These are phyloP conservation scores for Chamaecyparis obtusa DNA, from an alignment of 75 land plant species.

Conservation along the genomic window DNA sequence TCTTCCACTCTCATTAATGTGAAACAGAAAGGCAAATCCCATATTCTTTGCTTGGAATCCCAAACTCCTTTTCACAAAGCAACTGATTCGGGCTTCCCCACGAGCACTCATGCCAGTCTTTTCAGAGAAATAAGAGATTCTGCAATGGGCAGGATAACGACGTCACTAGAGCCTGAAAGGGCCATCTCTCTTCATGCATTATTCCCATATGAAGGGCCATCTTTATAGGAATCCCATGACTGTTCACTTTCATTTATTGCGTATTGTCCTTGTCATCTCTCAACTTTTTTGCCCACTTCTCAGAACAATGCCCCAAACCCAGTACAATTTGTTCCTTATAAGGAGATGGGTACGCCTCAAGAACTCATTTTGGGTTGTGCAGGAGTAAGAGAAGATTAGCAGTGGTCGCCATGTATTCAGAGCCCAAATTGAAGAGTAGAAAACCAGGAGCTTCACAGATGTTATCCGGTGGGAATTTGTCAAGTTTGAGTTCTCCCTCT, in stretches of 20 bases:
- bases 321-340: no score
- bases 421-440: neutral
- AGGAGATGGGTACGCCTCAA: neutral
- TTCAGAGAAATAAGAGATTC: no score
- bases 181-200: no score
- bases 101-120: neutral
- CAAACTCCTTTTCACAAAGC: neutral
- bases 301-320: neutral
- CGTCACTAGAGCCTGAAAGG: neutral
- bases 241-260: no score
- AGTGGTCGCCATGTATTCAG: neutral
- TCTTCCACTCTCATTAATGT: neutral
- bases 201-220: neutral
- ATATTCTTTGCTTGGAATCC: neutral
- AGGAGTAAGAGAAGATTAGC: neutral
- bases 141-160: neutral
- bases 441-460: neutral
- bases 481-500: neutral
- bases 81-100: no score
- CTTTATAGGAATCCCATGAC: no score
- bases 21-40: neutral
- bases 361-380: neutral
- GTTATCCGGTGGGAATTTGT: neutral
- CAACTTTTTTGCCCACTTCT: neutral
- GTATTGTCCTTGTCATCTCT: neutral